These are phyloP conservation scores for Chaetomium sp. DNA, from an alignment of 2,329 filamentous ascomycete genomes.

Conservation along the genomic window DNA sequence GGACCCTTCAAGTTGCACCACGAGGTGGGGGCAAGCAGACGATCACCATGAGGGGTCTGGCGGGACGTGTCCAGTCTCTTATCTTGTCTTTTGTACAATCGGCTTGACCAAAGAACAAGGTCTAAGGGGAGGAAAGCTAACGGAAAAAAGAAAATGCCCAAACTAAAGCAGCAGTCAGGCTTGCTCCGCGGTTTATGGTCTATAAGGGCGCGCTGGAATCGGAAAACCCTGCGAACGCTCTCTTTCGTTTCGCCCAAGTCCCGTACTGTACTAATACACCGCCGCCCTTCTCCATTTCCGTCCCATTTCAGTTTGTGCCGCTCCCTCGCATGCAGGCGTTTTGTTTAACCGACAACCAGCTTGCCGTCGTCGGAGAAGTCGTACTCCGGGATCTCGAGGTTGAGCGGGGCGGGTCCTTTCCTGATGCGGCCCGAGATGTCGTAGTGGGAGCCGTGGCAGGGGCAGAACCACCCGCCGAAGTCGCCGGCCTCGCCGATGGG, in stretches of 20 bases:
- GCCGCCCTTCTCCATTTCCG: slow-evolving; percentile 1
- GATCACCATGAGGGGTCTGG: background rate
- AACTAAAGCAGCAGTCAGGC: slow-evolving; percentile 27
- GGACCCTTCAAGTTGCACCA: background rate
- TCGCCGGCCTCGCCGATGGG: slow-evolving; percentile 98
- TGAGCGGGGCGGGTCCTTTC: slow-evolving; percentile 95
- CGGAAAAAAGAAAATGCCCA: slow-evolving; percentile 19
- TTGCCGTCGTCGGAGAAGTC: slow-evolving; percentile 88
- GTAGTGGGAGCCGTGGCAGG: slow-evolving; percentile 99
- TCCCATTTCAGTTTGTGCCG: slow-evolving; percentile 17
- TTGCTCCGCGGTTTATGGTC: slow-evolving; percentile 31
- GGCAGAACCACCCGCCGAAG: slow-evolving; percentile 99
- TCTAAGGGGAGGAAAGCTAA: slow-evolving; percentile 18
- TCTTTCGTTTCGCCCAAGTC: slow-evolving; percentile 23
- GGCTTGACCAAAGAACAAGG: slow-evolving; percentile 18
- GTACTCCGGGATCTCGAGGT: slow-evolving; percentile 92
- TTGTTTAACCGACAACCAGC: slow-evolving; percentile 85
- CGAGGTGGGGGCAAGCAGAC: background rate
- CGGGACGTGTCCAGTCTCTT: slow-evolving; percentile 5
- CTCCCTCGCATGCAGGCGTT: background rate
- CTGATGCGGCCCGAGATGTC: slow-evolving; percentile 98
- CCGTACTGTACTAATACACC: slow-evolving; percentile 28
- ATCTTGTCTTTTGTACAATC: slow-evolving; percentile 25
- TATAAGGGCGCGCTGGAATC: slow-evolving; percentile 25
- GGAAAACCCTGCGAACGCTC: slow-evolving; percentile 25